Conservation (phyloP, 2,329 filamentous ascomycete species). For the Colletotrichum incanum region DNA sequence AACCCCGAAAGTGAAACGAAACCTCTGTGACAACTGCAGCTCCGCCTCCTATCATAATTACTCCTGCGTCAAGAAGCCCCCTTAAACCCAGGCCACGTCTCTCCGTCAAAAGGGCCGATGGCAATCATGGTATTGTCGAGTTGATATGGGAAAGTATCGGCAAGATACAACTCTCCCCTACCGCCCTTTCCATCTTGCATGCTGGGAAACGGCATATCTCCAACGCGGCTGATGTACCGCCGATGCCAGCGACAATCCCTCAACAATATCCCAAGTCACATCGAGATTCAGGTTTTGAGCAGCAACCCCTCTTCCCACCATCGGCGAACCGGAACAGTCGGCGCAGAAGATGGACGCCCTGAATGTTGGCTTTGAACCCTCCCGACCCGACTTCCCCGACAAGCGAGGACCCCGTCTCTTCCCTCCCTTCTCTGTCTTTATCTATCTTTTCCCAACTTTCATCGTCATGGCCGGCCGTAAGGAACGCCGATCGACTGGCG, state of each 20-base stretch:
- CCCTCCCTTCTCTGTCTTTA: too few relatives aligned
- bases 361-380: not conserved
- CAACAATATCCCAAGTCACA: not conserved
- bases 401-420: not conserved
- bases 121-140: not conserved
- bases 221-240: too few relatives aligned
- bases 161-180: not conserved
- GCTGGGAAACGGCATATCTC: not conserved
- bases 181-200: not conserved
- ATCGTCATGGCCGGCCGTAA: constrained; percentile 36
- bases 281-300: constrained; percentile 1
- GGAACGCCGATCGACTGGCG: constrained; percentile 34
- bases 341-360: not conserved
- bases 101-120: not conserved
- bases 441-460: constrained; percentile 1
- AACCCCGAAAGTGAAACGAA: constrained; percentile 19
- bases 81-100: not conserved
- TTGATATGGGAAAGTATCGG: not conserved
- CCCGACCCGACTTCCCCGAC: not conserved
- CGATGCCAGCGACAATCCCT: not conserved
- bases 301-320: not conserved
- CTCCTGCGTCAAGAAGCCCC: not conserved
- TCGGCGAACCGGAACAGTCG: not conserved
- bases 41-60: not conserved
- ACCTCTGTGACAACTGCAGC: constrained; percentile 6